A percentile compares a stretch with the other conserved stretches of the same genome.
These are phyloP conservation scores for Piper longum DNA, from an alignment of 164 flowering plant species.

Conservation along the genomic window DNA sequence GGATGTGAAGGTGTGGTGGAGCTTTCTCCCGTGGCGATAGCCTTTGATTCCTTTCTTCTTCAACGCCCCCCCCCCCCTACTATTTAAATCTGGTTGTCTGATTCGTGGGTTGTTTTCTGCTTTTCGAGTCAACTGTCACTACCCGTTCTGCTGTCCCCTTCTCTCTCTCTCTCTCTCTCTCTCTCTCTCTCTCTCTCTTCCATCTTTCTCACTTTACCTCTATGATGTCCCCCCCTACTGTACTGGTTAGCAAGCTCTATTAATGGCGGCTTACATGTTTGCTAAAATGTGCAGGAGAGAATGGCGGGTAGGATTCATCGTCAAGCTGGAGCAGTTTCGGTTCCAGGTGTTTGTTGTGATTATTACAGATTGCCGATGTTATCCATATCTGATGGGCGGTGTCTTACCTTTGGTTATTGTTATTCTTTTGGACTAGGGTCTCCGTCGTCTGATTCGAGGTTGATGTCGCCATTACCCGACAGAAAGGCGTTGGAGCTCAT, in stretches of 20 bases:
- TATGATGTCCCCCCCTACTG: background rate
- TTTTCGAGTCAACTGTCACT: conserved; percentile 43
- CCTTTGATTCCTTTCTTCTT: background rate
- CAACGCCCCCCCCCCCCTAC: background rate
- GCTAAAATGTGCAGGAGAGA: conserved; percentile 23
- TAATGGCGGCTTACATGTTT: background rate
- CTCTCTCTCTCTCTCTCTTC: background rate
- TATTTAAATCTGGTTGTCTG: background rate
- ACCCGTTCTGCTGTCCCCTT: conserved; percentile 10
- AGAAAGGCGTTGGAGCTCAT: conserved; percentile 62
- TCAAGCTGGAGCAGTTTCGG: conserved; percentile 14
- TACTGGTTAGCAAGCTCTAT: background rate
- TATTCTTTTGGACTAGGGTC: conserved; percentile 23
- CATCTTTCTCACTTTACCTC: background rate
- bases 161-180: background rate
- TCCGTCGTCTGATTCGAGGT: conserved; percentile 14
- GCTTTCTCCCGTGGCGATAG: background rate
- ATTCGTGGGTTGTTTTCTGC: conserved; percentile 1
- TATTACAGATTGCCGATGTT: background rate
- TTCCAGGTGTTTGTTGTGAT: conserved; percentile 28
- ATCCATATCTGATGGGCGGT: background rate
- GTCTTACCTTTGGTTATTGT: background rate
- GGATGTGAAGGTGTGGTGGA: conserved; percentile 1
- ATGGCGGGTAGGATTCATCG: conserved; percentile 15
- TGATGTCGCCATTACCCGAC: conserved; percentile 51